Percentiles rank a stretch among this genome's conserved stretches.
Conservation (phyloP, 2,329 filamentous ascomycete genomes). For the Arthrobotrys sinensis region DNA sequence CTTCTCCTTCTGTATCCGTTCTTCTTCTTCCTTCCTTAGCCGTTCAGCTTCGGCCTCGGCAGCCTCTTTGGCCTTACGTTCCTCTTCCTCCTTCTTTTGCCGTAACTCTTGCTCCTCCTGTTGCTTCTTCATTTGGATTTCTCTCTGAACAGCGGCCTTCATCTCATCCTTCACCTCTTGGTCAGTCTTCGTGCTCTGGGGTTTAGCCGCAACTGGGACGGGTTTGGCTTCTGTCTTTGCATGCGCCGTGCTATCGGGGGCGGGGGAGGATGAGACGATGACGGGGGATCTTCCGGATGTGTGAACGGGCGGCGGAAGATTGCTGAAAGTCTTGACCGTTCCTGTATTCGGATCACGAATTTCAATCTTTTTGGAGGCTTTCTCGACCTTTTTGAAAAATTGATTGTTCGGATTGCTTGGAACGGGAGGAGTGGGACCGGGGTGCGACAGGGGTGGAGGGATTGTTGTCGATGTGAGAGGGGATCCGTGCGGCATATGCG, state of each 20-base stretch:
- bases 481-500: conserved; percentile 75
- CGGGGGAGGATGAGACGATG: conserved; percentile 80
- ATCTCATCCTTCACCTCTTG: conserved; percentile 88
- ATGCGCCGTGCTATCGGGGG: conserved; percentile 76
- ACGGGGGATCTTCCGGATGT: conserved; percentile 75
- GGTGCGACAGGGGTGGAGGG: conserved; percentile 69
- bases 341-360: conserved; percentile 62
- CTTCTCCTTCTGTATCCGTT: conserved; percentile 64
- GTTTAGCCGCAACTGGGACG: conserved; percentile 83
- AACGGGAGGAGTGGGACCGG: conserved; percentile 68
- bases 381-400: conserved; percentile 74
- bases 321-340: conserved; percentile 63
- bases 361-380: conserved; percentile 65
- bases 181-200: conserved; percentile 77
- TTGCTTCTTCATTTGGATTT: conserved; percentile 83
- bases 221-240: conserved; percentile 78
- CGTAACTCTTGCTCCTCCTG: conserved; percentile 78
- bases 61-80: conserved; percentile 62
- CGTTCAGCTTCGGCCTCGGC: conserved; percentile 65
- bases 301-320: conserved; percentile 69
- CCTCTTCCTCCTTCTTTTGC: conserved; percentile 76
- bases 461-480: conserved; percentile 65
- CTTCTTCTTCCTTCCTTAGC: conserved; percentile 65
- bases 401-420: conserved; percentile 72
- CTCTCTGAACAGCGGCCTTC: conserved; percentile 78